phyloP scores from a whole-genome alignment of 768 basidiomycete species.

The Auricularia cornea region DNA sequence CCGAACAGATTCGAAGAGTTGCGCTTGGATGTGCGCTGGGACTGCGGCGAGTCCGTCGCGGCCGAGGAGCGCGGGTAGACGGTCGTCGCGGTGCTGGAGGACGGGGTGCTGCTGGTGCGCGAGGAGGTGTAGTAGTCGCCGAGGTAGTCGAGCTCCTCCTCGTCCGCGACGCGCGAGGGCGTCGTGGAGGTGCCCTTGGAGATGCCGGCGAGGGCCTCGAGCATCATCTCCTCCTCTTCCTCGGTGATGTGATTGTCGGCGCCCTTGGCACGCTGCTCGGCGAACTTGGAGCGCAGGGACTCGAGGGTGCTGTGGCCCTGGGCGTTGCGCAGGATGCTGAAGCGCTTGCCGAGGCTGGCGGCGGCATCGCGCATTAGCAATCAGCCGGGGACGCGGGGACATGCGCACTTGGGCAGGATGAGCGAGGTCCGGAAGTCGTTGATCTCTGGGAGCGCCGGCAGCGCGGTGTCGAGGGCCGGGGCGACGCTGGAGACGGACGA shows the following conservation, averaged over 20 bases:
- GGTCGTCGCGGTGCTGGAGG: slow-evolving; percentile 6
- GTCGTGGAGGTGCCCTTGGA: not conserved
- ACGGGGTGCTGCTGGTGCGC: not conserved
- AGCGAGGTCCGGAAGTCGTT: slow-evolving; percentile 81
- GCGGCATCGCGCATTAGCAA: slow-evolving; percentile 9
- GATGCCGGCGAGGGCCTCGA: slow-evolving; percentile 59
- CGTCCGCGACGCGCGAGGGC: not conserved
- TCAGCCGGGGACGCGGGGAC: slow-evolving; percentile 10
- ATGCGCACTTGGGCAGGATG: slow-evolving; percentile 74
- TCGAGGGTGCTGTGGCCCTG: slow-evolving; percentile 60
- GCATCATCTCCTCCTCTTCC: slow-evolving; percentile 78
- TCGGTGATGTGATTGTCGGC: slow-evolving; percentile 61
- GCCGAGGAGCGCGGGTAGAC: slow-evolving; percentile 31
- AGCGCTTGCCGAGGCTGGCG: slow-evolving; percentile 68
- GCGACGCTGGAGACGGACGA: slow-evolving; percentile 12
- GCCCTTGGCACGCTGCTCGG: slow-evolving; percentile 67
- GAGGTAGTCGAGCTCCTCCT: not conserved
- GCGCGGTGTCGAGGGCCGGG: slow-evolving; percentile 23
- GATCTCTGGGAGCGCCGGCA: slow-evolving; percentile 54
- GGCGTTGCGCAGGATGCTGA: slow-evolving; percentile 66
- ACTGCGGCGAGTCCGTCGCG: slow-evolving; percentile 6
- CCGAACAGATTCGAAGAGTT: slow-evolving; percentile 85
- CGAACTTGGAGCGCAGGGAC: slow-evolving; percentile 56
- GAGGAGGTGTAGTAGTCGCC: not conserved
- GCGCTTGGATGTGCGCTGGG: slow-evolving; percentile 46